Percentiles rank a stretch among this genome's conserved stretches.
phyloP scores from a whole-genome alignment of 2,329 filamentous ascomycete species.

The Colletotrichum theobromicola region DNA sequence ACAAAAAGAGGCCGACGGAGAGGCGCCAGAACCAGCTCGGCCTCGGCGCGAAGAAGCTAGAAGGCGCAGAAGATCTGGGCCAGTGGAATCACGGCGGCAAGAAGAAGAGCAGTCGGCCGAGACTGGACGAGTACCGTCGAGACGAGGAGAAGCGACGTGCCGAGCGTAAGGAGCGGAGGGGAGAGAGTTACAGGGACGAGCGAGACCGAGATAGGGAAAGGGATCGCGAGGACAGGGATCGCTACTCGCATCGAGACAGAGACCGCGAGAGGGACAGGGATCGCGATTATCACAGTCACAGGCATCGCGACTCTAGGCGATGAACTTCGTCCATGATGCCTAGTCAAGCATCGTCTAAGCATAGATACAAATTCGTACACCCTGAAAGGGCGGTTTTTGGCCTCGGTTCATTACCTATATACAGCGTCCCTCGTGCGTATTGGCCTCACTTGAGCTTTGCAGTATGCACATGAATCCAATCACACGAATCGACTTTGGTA shows the following conservation, averaged over 20 bases:
- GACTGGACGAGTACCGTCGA: constrained; percentile 54
- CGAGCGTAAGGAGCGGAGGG: constrained; percentile 35
- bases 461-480: no score
- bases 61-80: constrained; percentile 74
- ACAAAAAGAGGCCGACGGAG: constrained; percentile 67
- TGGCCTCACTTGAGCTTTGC: not conserved
- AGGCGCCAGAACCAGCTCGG: constrained; percentile 82
- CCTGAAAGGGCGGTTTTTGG: not conserved
- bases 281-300: constrained; percentile 1
- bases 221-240: constrained; percentile 29
- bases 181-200: constrained; percentile 43
- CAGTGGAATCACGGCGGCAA: constrained; percentile 77
- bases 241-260: constrained; percentile 39
- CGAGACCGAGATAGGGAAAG: constrained; percentile 41
- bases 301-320: constrained; percentile 20
- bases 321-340: not conserved
- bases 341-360: not conserved
- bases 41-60: constrained; percentile 84
- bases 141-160: constrained; percentile 40
- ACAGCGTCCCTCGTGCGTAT: not conserved
- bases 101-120: constrained; percentile 46
- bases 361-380: not conserved
- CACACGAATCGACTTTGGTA: no score
- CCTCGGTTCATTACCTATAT: not conserved
- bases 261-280: constrained; percentile 28